Evolutionary conservation across 2,329 filamentous ascomycete species (phyloP), one percentile per base, ranked within the genome.

Genomic region (Drechslerella coelobrocha): DNA sequence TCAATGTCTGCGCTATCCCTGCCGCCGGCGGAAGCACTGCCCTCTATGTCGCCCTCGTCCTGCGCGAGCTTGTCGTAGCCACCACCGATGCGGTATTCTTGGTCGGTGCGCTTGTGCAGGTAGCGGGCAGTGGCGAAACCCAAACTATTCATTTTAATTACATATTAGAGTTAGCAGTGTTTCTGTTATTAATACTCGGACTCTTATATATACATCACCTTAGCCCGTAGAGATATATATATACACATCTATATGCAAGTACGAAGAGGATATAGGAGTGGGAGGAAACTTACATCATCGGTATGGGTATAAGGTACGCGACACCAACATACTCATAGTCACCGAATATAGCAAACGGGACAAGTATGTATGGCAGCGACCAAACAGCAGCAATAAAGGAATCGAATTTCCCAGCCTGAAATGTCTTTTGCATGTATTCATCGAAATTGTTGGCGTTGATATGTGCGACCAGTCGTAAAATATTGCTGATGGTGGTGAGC

Each of bases 311-410:
- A 10, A 45, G 24, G 39, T 52, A 71, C 34, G 45, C 43, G 3
- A 62, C 10, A 10, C 57, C 57, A 7, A 19, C 5, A 26, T 61
- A 71, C 7, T 8, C 45, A 50, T 39, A 57, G 24, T 52, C 59
- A 2, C 65, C 53, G 21, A 62, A 62, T 41, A 71, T 8, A 4
- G 65, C 65, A 37, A 71, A 71, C 5, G 47, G 57, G 2, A 71
- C 8, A 52, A 71, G 52, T 14, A 62, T 29, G 27, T 71, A 71
- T 34, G 65, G 59, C 8, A 62, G 12, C 10, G 47, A 9, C 65
- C 65, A 62, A 34, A 4, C 34, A 1, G 23, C 53, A 8, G 53
- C 59, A 31, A 71, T 52, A 29, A 69, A 57, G 0, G 23, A 57
- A 59, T 69, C 57, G 12, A 69, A 69, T 19, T 57, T 29, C 2